A percentile compares a stretch with the other conserved stretches of the same genome.
Evolutionary conservation across 1,284 basidiomycete genomes (phyloP).

Genomic region (Cystobasidium sp.): DNA sequence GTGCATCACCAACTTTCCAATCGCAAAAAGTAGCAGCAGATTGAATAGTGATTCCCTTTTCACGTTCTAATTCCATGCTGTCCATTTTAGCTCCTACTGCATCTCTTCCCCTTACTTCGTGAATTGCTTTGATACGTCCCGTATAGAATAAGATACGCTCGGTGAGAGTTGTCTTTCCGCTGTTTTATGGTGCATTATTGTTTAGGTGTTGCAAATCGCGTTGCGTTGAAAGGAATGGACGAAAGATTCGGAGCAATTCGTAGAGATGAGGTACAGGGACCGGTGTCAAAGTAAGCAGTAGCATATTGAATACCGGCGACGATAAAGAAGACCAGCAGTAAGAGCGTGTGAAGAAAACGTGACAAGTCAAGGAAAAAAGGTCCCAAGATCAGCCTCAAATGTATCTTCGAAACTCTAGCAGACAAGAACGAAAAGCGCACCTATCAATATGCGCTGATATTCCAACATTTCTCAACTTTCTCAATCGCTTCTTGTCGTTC

Average conservation of each 20-base stretch:
- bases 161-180: conserved; percentile 98
- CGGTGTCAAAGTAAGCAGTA: too few relatives aligned
- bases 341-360: too few relatives aligned
- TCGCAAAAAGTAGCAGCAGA: conserved; percentile 98
- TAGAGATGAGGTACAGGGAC: too few relatives aligned
- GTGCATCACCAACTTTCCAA: conserved; percentile 68
- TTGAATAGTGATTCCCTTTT: conserved; percentile 99
- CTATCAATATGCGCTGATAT: conserved; percentile 59
- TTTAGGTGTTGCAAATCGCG: neutral
- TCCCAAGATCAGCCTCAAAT: neutral
- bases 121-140: conserved; percentile 92
- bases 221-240: neutral
- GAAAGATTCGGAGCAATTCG: too few relatives aligned
- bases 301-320: too few relatives aligned
- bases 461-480: conserved; percentile 59
- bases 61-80: conserved; percentile 97
- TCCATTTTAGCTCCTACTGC: conserved; percentile 99
- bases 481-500: conserved; percentile 54
- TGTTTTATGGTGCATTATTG: conserved; percentile 56
- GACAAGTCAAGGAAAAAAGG: too few relatives aligned
- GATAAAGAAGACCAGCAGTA: too few relatives aligned
- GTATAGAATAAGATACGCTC: conserved; percentile 97
- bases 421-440: neutral
- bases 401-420: neutral
- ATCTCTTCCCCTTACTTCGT: conserved; percentile 94